phyloP scores from a whole-genome alignment of 495 filamentous ascomycete species.

The Beverwykella pulmonaria region DNA sequence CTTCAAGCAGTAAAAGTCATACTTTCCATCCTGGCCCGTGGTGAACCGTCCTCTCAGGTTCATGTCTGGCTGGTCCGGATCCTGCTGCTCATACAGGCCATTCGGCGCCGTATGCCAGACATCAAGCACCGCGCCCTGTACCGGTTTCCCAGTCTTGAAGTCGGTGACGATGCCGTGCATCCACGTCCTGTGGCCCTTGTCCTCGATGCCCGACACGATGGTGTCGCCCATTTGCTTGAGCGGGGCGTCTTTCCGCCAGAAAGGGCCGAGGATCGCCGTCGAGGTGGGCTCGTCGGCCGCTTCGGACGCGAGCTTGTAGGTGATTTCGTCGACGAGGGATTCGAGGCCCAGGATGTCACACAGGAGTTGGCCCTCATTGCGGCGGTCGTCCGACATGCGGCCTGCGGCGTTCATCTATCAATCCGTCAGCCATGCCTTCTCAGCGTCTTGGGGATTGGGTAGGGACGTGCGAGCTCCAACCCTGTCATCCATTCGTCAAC shows the following conservation, averaged over 20 bases:
- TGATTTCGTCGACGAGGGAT: conserved; percentile 77
- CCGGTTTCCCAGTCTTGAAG: conserved; percentile 58
- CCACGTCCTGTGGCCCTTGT: conserved; percentile 55
- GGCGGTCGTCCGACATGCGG: conserved; percentile 67
- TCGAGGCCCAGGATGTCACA: conserved; percentile 75
- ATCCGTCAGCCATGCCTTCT: not conserved
- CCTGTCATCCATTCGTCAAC: conserved; percentile 55
- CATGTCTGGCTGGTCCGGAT: conserved; percentile 68
- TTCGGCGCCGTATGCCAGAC: conserved; percentile 79
- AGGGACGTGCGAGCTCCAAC: conserved; percentile 41
- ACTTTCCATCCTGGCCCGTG: conserved; percentile 66
- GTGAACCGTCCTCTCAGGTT: conserved; percentile 74
- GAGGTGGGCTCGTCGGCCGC: conserved; percentile 60
- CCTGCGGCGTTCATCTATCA: conserved; percentile 71
- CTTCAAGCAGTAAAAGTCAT: conserved; percentile 67
- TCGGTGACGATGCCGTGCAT: conserved; percentile 68
- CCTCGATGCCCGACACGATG: conserved; percentile 55
- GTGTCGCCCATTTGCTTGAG: conserved; percentile 63
- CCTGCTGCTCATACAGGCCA: conserved; percentile 80
- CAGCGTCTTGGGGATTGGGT: not conserved
- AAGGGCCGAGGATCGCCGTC: conserved; percentile 75
- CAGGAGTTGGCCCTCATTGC: conserved; percentile 73
- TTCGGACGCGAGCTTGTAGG: conserved; percentile 61
- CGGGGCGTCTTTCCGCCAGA: conserved; percentile 73
- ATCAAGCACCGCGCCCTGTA: conserved; percentile 67